These are phyloP conservation scores for Beauveria australis DNA, from an alignment of 2,329 filamentous ascomycete genomes.

Conservation along the genomic window DNA sequence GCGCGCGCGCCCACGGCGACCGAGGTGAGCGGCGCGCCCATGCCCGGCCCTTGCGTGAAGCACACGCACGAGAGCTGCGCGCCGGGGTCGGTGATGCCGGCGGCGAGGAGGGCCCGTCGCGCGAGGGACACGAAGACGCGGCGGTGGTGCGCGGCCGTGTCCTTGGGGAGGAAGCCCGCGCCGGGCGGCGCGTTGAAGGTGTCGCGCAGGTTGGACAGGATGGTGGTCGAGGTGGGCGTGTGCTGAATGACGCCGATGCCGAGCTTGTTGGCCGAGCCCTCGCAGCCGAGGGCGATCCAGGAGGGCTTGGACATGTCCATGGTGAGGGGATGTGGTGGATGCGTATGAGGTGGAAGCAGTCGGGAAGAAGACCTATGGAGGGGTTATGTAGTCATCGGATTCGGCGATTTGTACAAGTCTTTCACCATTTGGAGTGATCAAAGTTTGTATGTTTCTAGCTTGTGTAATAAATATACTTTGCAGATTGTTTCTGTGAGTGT, in stretches of 20 bases:
- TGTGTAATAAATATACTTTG: too few species aligned
- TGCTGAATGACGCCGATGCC: conserved; percentile 89
- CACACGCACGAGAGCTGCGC: conserved; percentile 81
- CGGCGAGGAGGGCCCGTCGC: conserved; percentile 66
- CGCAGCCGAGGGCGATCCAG: conserved; percentile 53
- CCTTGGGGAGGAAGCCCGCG: conserved; percentile 91
- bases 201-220: conserved; percentile 90
- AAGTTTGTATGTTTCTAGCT: too few species aligned
- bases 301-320: conserved; percentile 25
- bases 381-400: not conserved
- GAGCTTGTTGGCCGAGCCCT: conserved; percentile 97
- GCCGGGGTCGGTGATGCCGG: conserved; percentile 41
- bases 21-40: conserved; percentile 85
- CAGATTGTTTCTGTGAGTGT: too few species aligned
- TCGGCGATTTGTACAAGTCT: too few species aligned
- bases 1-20: conserved; percentile 82
- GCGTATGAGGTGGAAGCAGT: not conserved
- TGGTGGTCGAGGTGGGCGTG: conserved; percentile 44
- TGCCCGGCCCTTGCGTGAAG: conserved; percentile 91
- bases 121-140: conserved; percentile 76
- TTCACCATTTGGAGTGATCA: too few species aligned
- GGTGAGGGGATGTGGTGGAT: not conserved
- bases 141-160: conserved; percentile 89
- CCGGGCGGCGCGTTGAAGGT: conserved; percentile 89
- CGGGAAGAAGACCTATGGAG: not conserved